These are phyloP conservation scores for Theobroma cacao DNA, from an alignment of 345 rosid species.

Conservation along the genomic window DNA sequence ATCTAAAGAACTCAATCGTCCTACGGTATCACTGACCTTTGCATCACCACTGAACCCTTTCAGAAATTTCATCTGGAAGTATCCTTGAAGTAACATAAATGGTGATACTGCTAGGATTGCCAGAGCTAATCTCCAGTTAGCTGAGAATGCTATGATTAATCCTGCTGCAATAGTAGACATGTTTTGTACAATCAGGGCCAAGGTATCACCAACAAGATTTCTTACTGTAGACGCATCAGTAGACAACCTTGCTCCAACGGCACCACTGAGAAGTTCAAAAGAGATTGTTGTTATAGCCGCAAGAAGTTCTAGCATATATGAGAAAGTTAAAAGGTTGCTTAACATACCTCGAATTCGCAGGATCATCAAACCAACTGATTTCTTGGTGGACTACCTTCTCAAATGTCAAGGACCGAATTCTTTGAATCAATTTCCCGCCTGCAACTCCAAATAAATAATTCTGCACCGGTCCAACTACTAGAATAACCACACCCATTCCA, in stretches of 20 bases:
- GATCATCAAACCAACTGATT: slow-evolving; percentile 85
- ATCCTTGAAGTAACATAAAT: slow-evolving; percentile 41
- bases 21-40: slow-evolving; percentile 22
- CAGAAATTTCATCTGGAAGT: slow-evolving; percentile 36
- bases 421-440: slow-evolving; percentile 69
- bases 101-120: slow-evolving; percentile 45
- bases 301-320: neutral
- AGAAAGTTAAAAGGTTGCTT: neutral
- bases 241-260: slow-evolving; percentile 62
- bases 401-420: slow-evolving; percentile 67
- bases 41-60: slow-evolving; percentile 61
- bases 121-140: slow-evolving; percentile 58
- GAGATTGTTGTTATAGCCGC: neutral
- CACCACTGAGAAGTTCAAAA: slow-evolving; percentile 42
- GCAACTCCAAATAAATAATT: slow-evolving; percentile 74
- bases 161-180: slow-evolving; percentile 43
- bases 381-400: slow-evolving; percentile 80
- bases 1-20: neutral
- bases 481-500: slow-evolving; percentile 31
- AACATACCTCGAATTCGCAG: slow-evolving; percentile 62
- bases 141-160: slow-evolving; percentile 46
- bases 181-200: slow-evolving; percentile 55
- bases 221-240: slow-evolving; percentile 57
- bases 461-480: slow-evolving; percentile 52
- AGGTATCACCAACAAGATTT: slow-evolving; percentile 51